Percentiles rank a stretch among this genome's conserved stretches.
phyloP scores from a whole-genome alignment of 2,329 filamentous ascomycete genomes.

The Celoporthe dispersa region DNA sequence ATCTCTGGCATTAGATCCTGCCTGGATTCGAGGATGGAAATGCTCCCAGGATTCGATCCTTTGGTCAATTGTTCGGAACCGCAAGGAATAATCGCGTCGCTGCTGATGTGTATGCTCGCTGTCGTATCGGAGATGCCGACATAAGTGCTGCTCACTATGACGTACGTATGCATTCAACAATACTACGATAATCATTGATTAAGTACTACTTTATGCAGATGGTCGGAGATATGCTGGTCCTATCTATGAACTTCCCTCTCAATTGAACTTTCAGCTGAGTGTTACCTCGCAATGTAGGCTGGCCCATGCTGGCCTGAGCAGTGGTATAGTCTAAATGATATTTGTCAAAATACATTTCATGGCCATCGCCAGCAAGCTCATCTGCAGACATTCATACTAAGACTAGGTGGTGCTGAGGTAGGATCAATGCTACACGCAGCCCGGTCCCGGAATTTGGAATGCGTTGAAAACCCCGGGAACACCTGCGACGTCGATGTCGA shows the following conservation, averaged over 20 bases:
- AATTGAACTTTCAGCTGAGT: no score
- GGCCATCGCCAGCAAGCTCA: neutral
- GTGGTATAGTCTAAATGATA: neutral
- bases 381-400: neutral
- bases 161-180: neutral
- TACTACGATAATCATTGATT: neutral
- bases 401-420: no score
- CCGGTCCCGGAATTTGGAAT: neutral
- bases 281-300: neutral
- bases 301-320: neutral
- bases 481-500: neutral
- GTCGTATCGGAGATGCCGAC: neutral
- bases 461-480: no score
- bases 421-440: no score
- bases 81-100: neutral
- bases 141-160: neutral
- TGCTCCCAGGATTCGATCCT: neutral
- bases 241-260: neutral
- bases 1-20: neutral
- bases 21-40: neutral
- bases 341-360: neutral
- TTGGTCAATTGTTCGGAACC: neutral
- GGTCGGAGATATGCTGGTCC: neutral
- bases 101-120: neutral
- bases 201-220: neutral